Conservation (phyloP, 2,329 filamentous ascomycete species). For the Colletotrichum eremochloae region DNA sequence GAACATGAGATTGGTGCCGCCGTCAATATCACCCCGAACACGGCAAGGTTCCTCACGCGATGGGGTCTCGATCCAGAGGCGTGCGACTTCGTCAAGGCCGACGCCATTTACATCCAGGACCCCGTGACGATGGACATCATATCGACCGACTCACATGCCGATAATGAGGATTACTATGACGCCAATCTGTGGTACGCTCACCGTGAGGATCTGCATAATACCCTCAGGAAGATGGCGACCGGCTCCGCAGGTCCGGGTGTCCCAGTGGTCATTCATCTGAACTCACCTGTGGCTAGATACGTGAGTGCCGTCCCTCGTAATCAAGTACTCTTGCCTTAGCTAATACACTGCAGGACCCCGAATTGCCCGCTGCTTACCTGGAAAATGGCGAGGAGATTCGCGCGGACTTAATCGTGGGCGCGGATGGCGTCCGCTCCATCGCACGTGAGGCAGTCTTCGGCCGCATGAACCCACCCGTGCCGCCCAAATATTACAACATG, state of each 20-base stretch:
- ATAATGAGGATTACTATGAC: slow-evolving; percentile 45
- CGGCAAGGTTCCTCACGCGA: slow-evolving; percentile 50
- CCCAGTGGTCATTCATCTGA: slow-evolving; percentile 47
- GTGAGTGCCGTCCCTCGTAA: slow-evolving; percentile 43
- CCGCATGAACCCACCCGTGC: slow-evolving; percentile 45
- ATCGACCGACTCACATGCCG: slow-evolving; percentile 42
- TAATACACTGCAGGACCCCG: slow-evolving; percentile 44
- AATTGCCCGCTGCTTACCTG: slow-evolving; percentile 48
- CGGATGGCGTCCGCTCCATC: slow-evolving; percentile 58
- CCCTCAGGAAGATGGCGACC: slow-evolving; percentile 52
- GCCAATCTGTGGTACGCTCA: slow-evolving; percentile 53
- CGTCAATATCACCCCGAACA: slow-evolving; percentile 56
- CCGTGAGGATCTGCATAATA: slow-evolving; percentile 56
- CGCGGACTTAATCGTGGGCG: slow-evolving; percentile 58
- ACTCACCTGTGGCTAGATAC: slow-evolving; percentile 46
- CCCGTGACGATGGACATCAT: slow-evolving; percentile 46
- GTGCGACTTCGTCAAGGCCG: slow-evolving; percentile 47
- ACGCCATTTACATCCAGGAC: slow-evolving; percentile 41
- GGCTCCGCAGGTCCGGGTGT: slow-evolving; percentile 45
- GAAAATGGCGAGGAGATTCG: slow-evolving; percentile 47
- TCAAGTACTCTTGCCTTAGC: neutral
- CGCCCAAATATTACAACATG: slow-evolving; percentile 49
- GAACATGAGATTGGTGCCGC: slow-evolving; percentile 56
- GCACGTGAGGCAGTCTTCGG: slow-evolving; percentile 49
- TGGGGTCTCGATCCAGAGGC: slow-evolving; percentile 53